Evolutionary conservation across 2,329 filamentous ascomycete genomes (phyloP).

Genomic region (Arthrocladium fulminans): DNA sequence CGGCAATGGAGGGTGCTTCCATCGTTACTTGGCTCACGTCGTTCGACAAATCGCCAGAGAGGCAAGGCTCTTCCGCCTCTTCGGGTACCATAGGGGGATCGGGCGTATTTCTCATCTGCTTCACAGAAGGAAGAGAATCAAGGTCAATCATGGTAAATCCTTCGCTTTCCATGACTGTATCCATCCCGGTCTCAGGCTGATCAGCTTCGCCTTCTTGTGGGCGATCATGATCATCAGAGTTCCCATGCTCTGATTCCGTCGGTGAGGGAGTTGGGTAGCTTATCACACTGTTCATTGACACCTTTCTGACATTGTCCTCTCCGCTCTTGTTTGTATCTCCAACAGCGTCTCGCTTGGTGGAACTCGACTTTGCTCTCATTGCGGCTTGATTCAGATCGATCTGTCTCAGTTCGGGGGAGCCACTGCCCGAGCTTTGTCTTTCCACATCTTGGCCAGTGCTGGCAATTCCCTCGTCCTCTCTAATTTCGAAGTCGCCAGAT

Average conservation of each 20-base stretch:
- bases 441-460: background rate
- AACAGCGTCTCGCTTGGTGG: constrained; percentile 10
- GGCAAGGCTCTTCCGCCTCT: background rate
- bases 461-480: background rate
- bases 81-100: background rate
- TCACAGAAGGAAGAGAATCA: constrained; percentile 43
- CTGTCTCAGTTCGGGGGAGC: constrained; percentile 13
- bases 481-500: background rate
- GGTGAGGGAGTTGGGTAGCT: constrained; percentile 24
- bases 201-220: constrained; percentile 25
- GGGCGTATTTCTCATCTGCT: constrained; percentile 20
- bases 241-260: constrained; percentile 19
- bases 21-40: background rate
- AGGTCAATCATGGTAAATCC: constrained; percentile 51
- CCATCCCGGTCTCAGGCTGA: constrained; percentile 36
- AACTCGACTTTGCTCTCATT: constrained; percentile 11
- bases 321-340: background rate
- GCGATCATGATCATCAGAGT: constrained; percentile 16
- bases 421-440: background rate
- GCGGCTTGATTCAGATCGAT: constrained; percentile 20
- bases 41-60: background rate
- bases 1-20: background rate
- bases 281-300: constrained; percentile 20
- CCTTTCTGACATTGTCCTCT: constrained; percentile 13
- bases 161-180: constrained; percentile 50